Evolutionary conservation across 2,329 filamentous ascomycete species (phyloP).

Genomic region (Aspergillus novoparasiticus): DNA sequence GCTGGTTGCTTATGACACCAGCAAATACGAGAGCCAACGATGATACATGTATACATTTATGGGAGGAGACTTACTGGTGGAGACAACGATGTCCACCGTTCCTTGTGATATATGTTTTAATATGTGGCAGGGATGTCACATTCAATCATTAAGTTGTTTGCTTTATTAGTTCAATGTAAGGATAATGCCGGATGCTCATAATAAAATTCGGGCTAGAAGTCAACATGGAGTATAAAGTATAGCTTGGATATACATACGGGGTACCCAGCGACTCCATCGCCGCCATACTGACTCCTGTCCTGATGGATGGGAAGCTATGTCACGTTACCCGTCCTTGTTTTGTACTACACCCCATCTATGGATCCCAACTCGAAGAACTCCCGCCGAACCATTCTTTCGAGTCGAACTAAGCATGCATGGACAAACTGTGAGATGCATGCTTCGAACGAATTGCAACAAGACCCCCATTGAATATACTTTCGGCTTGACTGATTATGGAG

Average conservation of each 20-base stretch:
- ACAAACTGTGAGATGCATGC: neutral
- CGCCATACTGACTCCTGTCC: no score
- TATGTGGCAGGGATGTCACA: neutral
- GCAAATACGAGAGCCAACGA: neutral
- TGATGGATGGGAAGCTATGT: neutral
- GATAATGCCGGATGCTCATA: neutral
- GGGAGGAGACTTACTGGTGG: neutral
- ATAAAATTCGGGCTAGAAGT: neutral
- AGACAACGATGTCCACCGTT: neutral
- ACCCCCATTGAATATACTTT: neutral
- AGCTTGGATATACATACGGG: neutral
- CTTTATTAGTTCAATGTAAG: neutral
- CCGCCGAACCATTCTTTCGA: neutral
- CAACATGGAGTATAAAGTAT: neutral
- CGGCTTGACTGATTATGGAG: neutral
- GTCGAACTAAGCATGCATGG: neutral
- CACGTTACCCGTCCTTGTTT: neutral
- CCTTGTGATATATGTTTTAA: neutral
- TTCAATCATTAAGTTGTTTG: neutral
- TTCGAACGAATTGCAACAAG: neutral
- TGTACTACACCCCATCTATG: neutral
- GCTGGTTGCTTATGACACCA: constrained; percentile 63
- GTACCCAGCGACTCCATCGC: neutral
- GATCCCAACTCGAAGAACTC: neutral
- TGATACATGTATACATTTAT: neutral